Evolutionary conservation across 441 rosid species (phyloP).

Genomic region (Viola pubescens): DNA sequence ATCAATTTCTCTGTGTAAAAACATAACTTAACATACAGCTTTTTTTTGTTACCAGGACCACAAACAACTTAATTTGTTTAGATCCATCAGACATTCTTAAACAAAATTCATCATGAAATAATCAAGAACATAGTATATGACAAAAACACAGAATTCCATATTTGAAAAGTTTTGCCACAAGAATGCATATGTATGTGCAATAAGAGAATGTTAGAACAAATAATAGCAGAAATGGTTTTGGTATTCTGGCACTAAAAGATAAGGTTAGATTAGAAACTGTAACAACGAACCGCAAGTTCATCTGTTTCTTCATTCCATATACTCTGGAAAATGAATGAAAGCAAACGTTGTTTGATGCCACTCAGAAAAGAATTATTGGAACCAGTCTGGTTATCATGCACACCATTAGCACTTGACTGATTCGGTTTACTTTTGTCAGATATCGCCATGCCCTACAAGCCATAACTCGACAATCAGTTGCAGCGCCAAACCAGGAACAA

Average conservation of each 20-base stretch:
- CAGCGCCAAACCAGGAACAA: constrained; percentile 4
- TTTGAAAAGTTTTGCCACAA: too few species aligned
- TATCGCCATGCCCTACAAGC: constrained; percentile 37
- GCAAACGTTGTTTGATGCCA: constrained; percentile 87
- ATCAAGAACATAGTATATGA: too few species aligned
- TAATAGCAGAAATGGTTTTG: background rate
- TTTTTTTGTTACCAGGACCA: too few species aligned
- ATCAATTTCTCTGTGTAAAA: background rate
- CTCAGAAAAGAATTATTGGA: constrained; percentile 46
- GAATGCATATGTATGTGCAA: too few species aligned
- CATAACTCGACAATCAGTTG: constrained; percentile 19
- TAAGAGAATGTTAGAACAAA: too few species aligned
- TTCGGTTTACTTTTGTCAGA: constrained; percentile 45
- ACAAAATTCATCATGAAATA: too few species aligned
- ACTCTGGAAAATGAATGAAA: constrained; percentile 81
- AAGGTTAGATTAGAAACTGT: constrained; percentile 15
- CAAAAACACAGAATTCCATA: too few species aligned
- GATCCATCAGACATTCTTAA: too few species aligned
- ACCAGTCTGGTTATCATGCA: constrained; percentile 36
- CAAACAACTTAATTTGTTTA: too few species aligned
- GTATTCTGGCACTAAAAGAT: background rate
- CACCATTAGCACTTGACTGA: constrained; percentile 36
- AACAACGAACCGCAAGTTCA: constrained; percentile 48
- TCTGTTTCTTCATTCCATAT: constrained; percentile 78
- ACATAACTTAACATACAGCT: too few species aligned